These are phyloP conservation scores for Stemphylium lycopersici DNA, from an alignment of 2,329 filamentous ascomycete species.

Conservation along the genomic window DNA sequence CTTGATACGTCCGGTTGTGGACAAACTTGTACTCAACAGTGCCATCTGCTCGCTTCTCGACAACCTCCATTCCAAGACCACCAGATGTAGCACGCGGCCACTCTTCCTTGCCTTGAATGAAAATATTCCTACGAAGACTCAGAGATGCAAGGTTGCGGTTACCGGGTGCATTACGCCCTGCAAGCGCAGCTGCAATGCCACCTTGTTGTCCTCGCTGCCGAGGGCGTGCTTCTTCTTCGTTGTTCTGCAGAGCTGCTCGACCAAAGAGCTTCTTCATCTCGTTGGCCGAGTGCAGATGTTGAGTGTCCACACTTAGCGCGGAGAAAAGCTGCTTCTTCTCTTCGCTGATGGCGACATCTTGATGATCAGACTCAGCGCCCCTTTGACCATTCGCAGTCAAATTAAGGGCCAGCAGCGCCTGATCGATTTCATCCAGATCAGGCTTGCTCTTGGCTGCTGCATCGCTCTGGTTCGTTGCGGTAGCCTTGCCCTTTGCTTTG, in stretches of 20 bases:
- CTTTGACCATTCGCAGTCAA: constrained; percentile 35
- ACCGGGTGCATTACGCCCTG: constrained; percentile 62
- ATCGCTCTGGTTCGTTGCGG: constrained; percentile 20
- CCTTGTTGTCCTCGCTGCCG: constrained; percentile 62
- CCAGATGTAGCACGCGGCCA: constrained; percentile 83
- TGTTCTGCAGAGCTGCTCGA: constrained; percentile 64
- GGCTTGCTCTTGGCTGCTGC: constrained; percentile 32
- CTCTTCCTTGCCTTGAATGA: constrained; percentile 83
- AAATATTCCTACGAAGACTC: constrained; percentile 77
- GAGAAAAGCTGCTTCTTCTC: constrained; percentile 57
- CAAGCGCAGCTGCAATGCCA: constrained; percentile 64
- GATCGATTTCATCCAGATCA: constrained; percentile 69
- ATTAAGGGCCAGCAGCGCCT: constrained; percentile 64
- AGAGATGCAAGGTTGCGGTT: constrained; percentile 70
- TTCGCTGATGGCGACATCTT: constrained; percentile 36
- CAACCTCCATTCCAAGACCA: constrained; percentile 81
- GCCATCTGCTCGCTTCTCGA: constrained; percentile 62
- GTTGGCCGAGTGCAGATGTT: constrained; percentile 82
- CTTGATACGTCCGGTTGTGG: constrained; percentile 76
- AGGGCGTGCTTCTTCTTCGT: constrained; percentile 57
- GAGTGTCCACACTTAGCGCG: constrained; percentile 67
- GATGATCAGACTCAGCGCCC: constrained; percentile 24
- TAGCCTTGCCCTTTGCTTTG: constrained; percentile 60
- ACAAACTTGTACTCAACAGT: constrained; percentile 77
- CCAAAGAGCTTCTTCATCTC: constrained; percentile 86